phyloP scores from a whole-genome alignment of 768 basidiomycete genomes.

The Boletus coccyginus region DNA sequence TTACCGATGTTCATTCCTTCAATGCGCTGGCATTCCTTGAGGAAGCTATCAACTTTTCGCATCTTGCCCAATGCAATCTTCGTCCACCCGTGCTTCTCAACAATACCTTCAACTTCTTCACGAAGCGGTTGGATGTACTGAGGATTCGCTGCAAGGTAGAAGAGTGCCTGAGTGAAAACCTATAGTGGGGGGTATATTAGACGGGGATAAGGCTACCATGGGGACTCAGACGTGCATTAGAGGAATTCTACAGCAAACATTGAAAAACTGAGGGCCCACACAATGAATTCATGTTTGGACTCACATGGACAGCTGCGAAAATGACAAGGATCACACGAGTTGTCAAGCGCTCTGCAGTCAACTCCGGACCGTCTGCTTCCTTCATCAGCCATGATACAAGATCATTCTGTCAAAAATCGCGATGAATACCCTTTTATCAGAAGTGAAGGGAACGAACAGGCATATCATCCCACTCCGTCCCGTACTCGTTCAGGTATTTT shows the following conservation, averaged over 20 bases:
- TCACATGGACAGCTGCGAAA: conserved; percentile 23
- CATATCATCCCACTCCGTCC: conserved; percentile 28
- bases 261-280: not conserved
- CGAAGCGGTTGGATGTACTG: conserved; percentile 35
- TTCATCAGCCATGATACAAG: conserved; percentile 34
- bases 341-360: conserved; percentile 21
- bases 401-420: conserved; percentile 25
- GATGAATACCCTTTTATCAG: not conserved
- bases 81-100: conserved; percentile 30
- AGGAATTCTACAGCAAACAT: conserved; percentile 12
- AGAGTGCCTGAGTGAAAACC: conserved; percentile 35
- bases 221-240: conserved; percentile 8
- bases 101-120: conserved; percentile 34
- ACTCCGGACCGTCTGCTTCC: conserved; percentile 19
- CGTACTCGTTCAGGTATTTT: conserved; percentile 19
- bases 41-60: conserved; percentile 41
- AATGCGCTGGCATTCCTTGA: conserved; percentile 20
- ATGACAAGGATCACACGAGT: conserved; percentile 13
- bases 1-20: not conserved
- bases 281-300: not conserved
- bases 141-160: conserved; percentile 35
- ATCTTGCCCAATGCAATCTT: conserved; percentile 29
- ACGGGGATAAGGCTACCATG: not conserved
- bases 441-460: conserved; percentile 25
- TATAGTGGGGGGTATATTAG: not conserved